Conservation (phyloP, 495 filamentous ascomycete species). For the Elasticomyces elasticus region DNA sequence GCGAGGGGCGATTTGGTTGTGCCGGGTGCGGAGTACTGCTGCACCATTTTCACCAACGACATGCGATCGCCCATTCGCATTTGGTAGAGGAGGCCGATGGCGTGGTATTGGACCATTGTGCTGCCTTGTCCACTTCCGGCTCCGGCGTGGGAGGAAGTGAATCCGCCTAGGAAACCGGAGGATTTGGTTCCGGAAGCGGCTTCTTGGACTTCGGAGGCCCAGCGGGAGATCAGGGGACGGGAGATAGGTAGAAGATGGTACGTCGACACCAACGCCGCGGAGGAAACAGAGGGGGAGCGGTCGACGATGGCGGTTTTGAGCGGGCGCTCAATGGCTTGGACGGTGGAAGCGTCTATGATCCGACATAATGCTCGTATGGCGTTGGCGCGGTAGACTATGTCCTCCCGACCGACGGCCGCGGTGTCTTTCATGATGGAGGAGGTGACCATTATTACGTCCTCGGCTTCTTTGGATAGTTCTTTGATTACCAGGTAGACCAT, state of each 20-base stretch:
- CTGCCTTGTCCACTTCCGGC: constrained; percentile 60
- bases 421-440: constrained; percentile 99
- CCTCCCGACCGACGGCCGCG: constrained; percentile 76
- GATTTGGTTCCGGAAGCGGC: constrained; percentile 84
- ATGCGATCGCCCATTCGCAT: constrained; percentile 97
- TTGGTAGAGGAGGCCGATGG: constrained; percentile 93
- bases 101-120: constrained; percentile 82
- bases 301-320: constrained; percentile 99
- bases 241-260: constrained; percentile 97
- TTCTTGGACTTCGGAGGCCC: constrained; percentile 98
- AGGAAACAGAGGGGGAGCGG: constrained; percentile 96
- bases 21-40: constrained; percentile 86
- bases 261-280: constrained; percentile 90
- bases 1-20: constrained; percentile 92
- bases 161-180: too few species aligned
- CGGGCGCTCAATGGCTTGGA: constrained; percentile 93
- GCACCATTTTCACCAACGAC: constrained; percentile 99
- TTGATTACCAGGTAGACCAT: constrained; percentile 98
- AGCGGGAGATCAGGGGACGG: constrained; percentile 87
- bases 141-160: constrained; percentile 83
- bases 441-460: constrained; percentile 99
- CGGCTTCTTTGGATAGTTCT: constrained; percentile 89
- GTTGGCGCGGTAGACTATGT: constrained; percentile 92
- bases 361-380: constrained; percentile 92
- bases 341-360: constrained; percentile 97